Evolutionary conservation across 768 basidiomycete genomes (phyloP).

Genomic region (Termitomyces titanicus): DNA sequence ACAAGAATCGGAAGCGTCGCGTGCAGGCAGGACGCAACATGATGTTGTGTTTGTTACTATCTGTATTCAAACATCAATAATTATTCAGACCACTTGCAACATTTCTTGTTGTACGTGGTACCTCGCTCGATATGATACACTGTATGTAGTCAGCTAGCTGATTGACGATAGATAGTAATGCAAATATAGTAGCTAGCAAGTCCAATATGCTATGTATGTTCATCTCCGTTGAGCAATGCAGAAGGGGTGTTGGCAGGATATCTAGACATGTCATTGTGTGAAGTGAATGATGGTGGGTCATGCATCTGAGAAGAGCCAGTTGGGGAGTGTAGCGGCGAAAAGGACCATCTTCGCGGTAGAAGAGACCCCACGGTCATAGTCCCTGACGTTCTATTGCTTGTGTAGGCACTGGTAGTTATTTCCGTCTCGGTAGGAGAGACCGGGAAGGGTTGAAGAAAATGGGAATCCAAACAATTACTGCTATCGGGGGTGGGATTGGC

Average conservation of each 20-base stretch:
- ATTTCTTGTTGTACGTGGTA: too few relatives aligned
- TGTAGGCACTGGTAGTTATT: slow-evolving; percentile 27
- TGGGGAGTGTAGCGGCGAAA: slow-evolving; percentile 22
- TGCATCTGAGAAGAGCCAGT: slow-evolving; percentile 13
- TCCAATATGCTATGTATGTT: slow-evolving; percentile 4
- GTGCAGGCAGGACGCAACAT: neutral
- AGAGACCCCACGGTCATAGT: slow-evolving; percentile 36
- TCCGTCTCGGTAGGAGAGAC: slow-evolving; percentile 37
- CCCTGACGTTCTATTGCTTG: slow-evolving; percentile 28
- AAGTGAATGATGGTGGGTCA: slow-evolving; percentile 10
- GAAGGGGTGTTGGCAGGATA: neutral
- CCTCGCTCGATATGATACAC: neutral
- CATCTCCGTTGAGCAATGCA: slow-evolving; percentile 1
- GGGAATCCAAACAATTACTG: slow-evolving; percentile 35
- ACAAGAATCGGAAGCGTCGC: neutral
- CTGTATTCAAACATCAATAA: too few relatives aligned
- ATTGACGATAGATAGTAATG: slow-evolving; percentile 6
- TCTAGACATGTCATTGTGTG: slow-evolving; percentile 6
- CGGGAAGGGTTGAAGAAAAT: slow-evolving; percentile 41
- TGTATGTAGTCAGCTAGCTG: neutral
- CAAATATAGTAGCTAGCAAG: neutral
- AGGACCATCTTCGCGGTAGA: slow-evolving; percentile 36
- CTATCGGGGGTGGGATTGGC: slow-evolving; percentile 53
- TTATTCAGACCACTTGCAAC: neutral
- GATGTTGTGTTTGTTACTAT: slow-evolving; percentile 3